Evolutionary conservation across 2,329 filamentous ascomycete species (phyloP).

Genomic region (Gnomoniopsis sp.): DNA sequence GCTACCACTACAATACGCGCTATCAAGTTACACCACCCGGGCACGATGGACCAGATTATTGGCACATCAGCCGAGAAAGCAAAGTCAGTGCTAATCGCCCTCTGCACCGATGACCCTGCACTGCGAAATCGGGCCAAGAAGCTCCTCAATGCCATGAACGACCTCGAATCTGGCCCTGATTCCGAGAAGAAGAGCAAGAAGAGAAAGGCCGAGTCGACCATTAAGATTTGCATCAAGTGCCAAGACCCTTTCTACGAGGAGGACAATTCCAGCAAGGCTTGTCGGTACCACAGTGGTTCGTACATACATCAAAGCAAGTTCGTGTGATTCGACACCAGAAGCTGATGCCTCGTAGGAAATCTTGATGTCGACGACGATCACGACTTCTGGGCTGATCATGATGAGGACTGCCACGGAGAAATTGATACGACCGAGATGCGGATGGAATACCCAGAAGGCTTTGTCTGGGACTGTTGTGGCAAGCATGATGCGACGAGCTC

Average conservation of each 20-base stretch:
- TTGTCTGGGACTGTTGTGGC: constrained; percentile 28
- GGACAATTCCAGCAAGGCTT: constrained; percentile 15
- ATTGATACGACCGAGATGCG: constrained; percentile 24
- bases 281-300: constrained; percentile 16
- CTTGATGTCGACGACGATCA: constrained; percentile 23
- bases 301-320: not conserved
- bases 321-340: not conserved
- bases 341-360: constrained; percentile 18
- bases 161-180: not conserved
- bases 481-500: constrained; percentile 10
- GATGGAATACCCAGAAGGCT: constrained; percentile 25
- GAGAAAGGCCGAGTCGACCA: not conserved
- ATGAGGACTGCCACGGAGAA: constrained; percentile 25
- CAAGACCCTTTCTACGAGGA: not conserved
- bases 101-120: not conserved
- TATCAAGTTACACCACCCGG: too few relatives aligned
- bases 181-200: not conserved
- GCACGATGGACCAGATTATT: too few relatives aligned
- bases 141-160: not conserved
- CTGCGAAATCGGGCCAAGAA: not conserved
- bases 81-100: too few relatives aligned
- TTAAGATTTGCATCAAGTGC: not conserved
- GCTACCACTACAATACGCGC: too few relatives aligned
- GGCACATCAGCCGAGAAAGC: too few relatives aligned
- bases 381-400: constrained; percentile 28